phyloP scores from a whole-genome alignment of 345 rosid genomes.

The Moringa oleifera region DNA sequence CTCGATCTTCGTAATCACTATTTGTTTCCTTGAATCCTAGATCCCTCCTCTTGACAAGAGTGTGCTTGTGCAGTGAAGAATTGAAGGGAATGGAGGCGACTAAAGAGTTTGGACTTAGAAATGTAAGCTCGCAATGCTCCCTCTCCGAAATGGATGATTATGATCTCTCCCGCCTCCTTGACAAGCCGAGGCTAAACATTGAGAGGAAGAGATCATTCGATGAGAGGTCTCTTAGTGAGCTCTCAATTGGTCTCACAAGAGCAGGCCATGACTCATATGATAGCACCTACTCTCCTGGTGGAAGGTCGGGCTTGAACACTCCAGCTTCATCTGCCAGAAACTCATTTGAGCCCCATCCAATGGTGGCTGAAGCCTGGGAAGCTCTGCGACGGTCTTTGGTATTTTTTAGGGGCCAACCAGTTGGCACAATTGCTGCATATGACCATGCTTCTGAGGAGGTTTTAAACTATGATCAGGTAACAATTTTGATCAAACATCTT shows the following conservation, averaged over 20 bases:
- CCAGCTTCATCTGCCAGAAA: conserved; percentile 75
- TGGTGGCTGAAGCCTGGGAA: conserved; percentile 98
- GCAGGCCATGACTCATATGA: conserved; percentile 53
- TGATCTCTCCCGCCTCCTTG: conserved; percentile 74
- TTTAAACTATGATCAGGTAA: conserved; percentile 94
- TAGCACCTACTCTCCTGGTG: conserved; percentile 51
- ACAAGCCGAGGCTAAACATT: conserved; percentile 80
- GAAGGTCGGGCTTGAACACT: conserved; percentile 67
- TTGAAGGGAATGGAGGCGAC: conserved; percentile 47
- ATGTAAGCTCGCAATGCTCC: conserved; percentile 77
- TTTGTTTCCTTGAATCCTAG: conserved; percentile 8
- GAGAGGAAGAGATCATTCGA: conserved; percentile 91
- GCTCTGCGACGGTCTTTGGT: conserved; percentile 77
- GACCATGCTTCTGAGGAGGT: conserved; percentile 98
- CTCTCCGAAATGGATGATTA: conserved; percentile 67
- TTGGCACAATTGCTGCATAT: conserved; percentile 83
- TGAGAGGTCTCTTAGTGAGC: conserved; percentile 89
- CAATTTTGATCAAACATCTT: not conserved
- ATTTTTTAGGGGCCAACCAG: conserved; percentile 71
- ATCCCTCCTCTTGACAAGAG: conserved; percentile 1
- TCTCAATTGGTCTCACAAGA: conserved; percentile 57
- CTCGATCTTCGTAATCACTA: conserved; percentile 7
- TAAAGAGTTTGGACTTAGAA: conserved; percentile 53
- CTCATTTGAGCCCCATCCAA: conserved; percentile 93
- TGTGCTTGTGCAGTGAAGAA: conserved; percentile 12